A percentile compares a stretch with the other conserved stretches of the same genome.
These are phyloP conservation scores for Rhododendron griersonianum DNA, from an alignment of 148 eudicot species.

Conservation along the genomic window DNA sequence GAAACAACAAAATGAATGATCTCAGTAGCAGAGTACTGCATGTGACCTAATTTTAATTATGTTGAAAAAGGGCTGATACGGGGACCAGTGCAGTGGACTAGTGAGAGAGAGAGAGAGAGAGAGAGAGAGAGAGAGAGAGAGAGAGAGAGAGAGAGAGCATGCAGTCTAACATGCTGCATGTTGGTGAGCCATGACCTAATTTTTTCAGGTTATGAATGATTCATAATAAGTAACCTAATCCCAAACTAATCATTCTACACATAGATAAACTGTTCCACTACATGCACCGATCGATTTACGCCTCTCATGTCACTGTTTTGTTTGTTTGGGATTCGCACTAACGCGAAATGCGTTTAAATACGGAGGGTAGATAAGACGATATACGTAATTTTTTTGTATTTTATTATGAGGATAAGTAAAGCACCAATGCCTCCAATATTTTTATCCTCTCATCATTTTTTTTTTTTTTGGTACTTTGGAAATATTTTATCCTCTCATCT, in stretches of 20 bases:
- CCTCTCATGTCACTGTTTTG: neutral
- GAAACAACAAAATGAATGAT: neutral
- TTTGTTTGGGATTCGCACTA: neutral
- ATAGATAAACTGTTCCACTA: neutral
- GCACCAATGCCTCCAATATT: neutral
- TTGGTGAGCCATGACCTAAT: constrained; percentile 4
- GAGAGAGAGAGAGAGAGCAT: neutral
- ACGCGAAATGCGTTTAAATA: neutral
- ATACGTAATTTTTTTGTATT: neutral
- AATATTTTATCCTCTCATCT: neutral
- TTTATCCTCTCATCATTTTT: neutral
- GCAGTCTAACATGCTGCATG: neutral
- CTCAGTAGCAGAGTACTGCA: neutral
- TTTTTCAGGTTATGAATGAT: neutral
- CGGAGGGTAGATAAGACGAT: neutral
- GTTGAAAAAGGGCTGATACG: neutral
- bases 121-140: neutral
- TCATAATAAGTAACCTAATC: no score
- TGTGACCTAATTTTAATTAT: neutral
- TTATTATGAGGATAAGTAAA: neutral
- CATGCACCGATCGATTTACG: neutral
- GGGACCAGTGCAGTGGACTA: neutral
- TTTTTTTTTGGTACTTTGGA: no score
- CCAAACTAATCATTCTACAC: neutral
- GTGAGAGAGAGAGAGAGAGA: neutral